These are phyloP conservation scores for Chrysosporium queenslandicum DNA, from an alignment of 2,329 filamentous ascomycete species.

Conservation along the genomic window DNA sequence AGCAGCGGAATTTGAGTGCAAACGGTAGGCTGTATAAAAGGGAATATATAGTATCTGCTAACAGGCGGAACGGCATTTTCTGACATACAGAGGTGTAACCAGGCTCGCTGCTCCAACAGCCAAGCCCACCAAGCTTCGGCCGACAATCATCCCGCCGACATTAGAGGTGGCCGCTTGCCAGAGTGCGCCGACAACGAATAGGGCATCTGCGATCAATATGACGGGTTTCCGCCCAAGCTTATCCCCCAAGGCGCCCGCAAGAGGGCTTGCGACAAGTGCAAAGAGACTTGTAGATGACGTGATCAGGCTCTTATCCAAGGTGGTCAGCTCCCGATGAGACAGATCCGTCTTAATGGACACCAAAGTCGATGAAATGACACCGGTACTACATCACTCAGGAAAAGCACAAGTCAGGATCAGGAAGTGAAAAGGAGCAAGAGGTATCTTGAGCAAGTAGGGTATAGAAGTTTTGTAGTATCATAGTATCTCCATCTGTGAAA, in stretches of 20 bases:
- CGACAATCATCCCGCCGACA: constrained; percentile 39
- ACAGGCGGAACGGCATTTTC: neutral
- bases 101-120: constrained; percentile 51
- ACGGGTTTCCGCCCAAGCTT: constrained; percentile 39
- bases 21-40: no score
- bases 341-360: constrained; percentile 47
- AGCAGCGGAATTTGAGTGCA: no score
- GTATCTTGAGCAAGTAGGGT: neutral
- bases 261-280: constrained; percentile 47
- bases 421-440: constrained; percentile 2
- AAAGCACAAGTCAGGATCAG: constrained; percentile 7
- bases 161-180: constrained; percentile 34
- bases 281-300: constrained; percentile 50
- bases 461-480: neutral
- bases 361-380: constrained; percentile 52
- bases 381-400: constrained; percentile 39
- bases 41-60: no score
- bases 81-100: constrained; percentile 59
- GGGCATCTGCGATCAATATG: constrained; percentile 38
- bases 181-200: constrained; percentile 39
- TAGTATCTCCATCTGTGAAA: neutral
- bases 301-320: constrained; percentile 49
- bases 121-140: constrained; percentile 39
- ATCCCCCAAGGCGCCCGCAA: constrained; percentile 46
- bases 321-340: constrained; percentile 41